Conservation (phyloP, 305 asterid species). For the Stenogyne calaminthoides region DNA sequence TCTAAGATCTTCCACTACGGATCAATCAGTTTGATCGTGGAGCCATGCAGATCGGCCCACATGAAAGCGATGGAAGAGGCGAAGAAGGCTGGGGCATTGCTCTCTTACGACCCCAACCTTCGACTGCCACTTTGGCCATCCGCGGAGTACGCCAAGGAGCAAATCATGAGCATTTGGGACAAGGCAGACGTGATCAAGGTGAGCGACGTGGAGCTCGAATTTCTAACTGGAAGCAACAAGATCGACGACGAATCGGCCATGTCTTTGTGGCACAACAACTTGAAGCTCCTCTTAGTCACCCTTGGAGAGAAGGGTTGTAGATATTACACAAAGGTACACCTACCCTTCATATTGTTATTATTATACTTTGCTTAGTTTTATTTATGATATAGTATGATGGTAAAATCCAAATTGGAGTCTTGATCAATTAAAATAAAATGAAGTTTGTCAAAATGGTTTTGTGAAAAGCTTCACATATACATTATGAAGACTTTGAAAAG, state of each 20-base stretch:
- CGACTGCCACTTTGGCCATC: conserved; percentile 91
- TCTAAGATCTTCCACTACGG: conserved; percentile 90
- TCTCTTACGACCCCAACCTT: conserved; percentile 90
- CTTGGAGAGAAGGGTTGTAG: conserved; percentile 90
- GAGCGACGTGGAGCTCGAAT: conserved; percentile 80
- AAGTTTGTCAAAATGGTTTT: neutral
- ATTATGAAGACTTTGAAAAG: neutral
- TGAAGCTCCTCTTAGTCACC: conserved; percentile 85
- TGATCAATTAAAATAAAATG: neutral
- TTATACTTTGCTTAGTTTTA: neutral
- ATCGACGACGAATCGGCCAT: conserved; percentile 78
- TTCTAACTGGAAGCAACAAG: conserved; percentile 76
- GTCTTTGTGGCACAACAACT: conserved; percentile 83
- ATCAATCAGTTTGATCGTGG: conserved; percentile 88
- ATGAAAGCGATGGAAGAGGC: conserved; percentile 91
- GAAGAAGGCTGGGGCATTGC: conserved; percentile 78
- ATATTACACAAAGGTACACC: conserved; percentile 77
- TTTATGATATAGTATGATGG: no score
- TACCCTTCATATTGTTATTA: conserved; percentile 16
- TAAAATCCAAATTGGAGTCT: no score
- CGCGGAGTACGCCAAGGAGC: conserved; percentile 69
- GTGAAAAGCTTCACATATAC: no score
- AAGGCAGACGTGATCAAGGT: conserved; percentile 88
- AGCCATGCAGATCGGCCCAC: conserved; percentile 80
- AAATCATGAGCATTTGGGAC: conserved; percentile 90